Evolutionary conservation across 495 filamentous ascomycete genomes (phyloP).

Genomic region (Daldinia loculata): DNA sequence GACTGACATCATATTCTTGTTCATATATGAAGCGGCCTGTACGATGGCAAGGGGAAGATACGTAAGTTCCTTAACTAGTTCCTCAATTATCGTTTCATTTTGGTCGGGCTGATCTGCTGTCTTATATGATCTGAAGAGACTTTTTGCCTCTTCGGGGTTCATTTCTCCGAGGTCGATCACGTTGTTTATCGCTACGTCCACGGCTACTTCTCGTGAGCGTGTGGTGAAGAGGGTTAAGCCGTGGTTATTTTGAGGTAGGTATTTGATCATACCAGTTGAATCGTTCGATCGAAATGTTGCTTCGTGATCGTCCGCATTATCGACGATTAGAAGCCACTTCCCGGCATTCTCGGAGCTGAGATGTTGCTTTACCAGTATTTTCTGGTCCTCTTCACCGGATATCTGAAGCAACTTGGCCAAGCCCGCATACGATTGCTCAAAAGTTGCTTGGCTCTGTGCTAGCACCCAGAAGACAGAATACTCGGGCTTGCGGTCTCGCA

Average conservation of each 20-base stretch:
- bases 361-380: not conserved
- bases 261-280: not conserved
- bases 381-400: not conserved
- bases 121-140: not conserved
- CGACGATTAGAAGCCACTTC: not conserved
- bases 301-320: not conserved
- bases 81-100: not conserved
- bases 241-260: not conserved
- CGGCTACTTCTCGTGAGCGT: not conserved
- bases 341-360: not conserved
- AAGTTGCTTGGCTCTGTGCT: not conserved
- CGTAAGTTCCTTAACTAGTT: not conserved
- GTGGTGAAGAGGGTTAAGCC: not conserved
- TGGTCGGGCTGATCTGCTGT: not conserved
- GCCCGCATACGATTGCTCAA: not conserved
- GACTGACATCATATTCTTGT: not conserved
- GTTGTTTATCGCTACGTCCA: not conserved
- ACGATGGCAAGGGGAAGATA: not conserved
- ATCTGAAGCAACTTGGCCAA: not conserved
- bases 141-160: not conserved
- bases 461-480: conserved; percentile 1
- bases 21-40: not conserved
- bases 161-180: not conserved
- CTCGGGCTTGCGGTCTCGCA: not conserved
- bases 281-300: not conserved